These are phyloP conservation scores for Lasiodiplodia citricola DNA, from an alignment of 2,329 filamentous ascomycete species.

Conservation along the genomic window DNA sequence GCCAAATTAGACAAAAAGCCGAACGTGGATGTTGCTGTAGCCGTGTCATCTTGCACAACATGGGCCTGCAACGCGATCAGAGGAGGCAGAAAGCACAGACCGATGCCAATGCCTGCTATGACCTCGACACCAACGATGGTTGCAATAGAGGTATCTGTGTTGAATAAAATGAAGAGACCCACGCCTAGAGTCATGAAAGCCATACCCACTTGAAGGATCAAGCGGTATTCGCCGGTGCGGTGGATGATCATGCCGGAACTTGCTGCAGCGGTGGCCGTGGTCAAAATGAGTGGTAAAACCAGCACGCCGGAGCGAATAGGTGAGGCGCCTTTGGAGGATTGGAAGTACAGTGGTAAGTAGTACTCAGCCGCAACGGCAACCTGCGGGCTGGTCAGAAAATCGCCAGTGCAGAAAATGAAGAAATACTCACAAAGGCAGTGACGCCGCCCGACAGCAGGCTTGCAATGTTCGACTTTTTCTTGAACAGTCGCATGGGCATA, in stretches of 20 bases:
- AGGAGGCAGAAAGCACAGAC: constrained; percentile 60
- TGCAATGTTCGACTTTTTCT: too few relatives aligned
- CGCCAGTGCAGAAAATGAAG: constrained; percentile 54
- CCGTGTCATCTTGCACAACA: constrained; percentile 55
- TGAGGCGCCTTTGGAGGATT: constrained; percentile 66
- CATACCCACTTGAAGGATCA: constrained; percentile 43
- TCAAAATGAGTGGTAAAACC: constrained; percentile 69
- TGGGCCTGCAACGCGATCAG: constrained; percentile 62
- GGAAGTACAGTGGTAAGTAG: constrained; percentile 76
- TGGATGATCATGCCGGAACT: constrained; percentile 54
- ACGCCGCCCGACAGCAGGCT: constrained; percentile 48
- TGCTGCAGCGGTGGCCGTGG: constrained; percentile 58
- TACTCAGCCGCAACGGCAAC: constrained; percentile 64
- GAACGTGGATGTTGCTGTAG: constrained; percentile 59
- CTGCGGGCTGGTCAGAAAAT: constrained; percentile 43
- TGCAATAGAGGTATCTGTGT: constrained; percentile 35
- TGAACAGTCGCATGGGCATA: constrained; percentile 56
- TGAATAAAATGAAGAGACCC: constrained; percentile 42
- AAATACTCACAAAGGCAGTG: constrained; percentile 54
- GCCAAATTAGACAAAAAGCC: constrained; percentile 54
- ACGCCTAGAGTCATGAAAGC: constrained; percentile 41
- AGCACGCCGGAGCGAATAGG: constrained; percentile 64
- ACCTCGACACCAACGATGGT: constrained; percentile 56
- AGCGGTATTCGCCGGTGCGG: constrained; percentile 50
- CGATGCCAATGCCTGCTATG: constrained; percentile 57